A percentile compares a stretch with the other conserved stretches of the same genome.
phyloP scores from a whole-genome alignment of 1,139 yeast genomes.

The Yamadazyma sp. region DNA sequence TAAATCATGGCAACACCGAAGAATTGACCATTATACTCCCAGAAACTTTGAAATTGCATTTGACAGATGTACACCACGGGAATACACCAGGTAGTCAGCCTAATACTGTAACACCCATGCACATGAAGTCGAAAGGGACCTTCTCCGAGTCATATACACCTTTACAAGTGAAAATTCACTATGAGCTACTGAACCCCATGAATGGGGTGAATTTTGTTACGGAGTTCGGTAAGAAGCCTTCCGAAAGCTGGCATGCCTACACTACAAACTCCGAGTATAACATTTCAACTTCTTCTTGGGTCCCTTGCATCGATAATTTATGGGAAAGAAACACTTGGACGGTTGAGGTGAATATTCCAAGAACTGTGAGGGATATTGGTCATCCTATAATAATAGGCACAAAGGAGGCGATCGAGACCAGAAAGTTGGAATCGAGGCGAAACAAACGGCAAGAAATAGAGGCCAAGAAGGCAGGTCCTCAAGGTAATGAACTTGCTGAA shows the following conservation, averaged over 20 bases:
- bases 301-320: constrained; percentile 88
- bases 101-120: constrained; percentile 38
- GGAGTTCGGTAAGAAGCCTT: constrained; percentile 31
- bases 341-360: constrained; percentile 76
- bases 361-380: constrained; percentile 74
- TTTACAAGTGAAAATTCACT: constrained; percentile 67
- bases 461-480: constrained; percentile 2
- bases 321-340: constrained; percentile 96
- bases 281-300: constrained; percentile 89
- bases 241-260: constrained; percentile 74
- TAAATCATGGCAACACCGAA: constrained; percentile 53
- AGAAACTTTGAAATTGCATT: constrained; percentile 60
- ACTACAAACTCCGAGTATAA: constrained; percentile 79
- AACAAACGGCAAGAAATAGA: constrained; percentile 17
- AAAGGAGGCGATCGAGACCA: constrained; percentile 19
- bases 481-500: constrained; percentile 17
- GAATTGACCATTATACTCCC: constrained; percentile 76
- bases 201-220: constrained; percentile 80
- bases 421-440: constrained; percentile 15
- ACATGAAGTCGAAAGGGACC: constrained; percentile 33
- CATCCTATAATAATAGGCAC: constrained; percentile 44
- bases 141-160: constrained; percentile 61
- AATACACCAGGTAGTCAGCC: constrained; percentile 44
- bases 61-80: constrained; percentile 52
- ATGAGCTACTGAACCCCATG: constrained; percentile 61